Evolutionary conservation across 2,329 filamentous ascomycete species (phyloP).

Genomic region (Fusarium xyrophilum): DNA sequence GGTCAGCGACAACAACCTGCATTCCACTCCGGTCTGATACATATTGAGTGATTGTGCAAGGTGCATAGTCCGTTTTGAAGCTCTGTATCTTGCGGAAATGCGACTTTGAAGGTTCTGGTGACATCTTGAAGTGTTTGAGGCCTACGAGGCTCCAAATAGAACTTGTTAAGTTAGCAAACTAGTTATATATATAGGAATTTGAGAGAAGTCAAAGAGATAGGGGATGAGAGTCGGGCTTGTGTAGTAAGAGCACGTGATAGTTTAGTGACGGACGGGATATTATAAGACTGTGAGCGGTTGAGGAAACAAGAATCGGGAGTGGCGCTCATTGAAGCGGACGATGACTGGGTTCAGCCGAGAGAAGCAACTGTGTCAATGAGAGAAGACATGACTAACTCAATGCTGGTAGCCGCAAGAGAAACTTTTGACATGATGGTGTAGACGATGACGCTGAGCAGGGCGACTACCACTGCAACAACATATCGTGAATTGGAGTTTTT

Average conservation of each 20-base stretch:
- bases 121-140: conserved; percentile 54
- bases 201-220: neutral
- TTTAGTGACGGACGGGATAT: neutral
- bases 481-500: conserved; percentile 8
- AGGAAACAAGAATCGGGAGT: neutral
- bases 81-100: conserved; percentile 85
- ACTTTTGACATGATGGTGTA: conserved; percentile 10
- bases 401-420: neutral
- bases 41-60: conserved; percentile 90
- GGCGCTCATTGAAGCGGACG: neutral
- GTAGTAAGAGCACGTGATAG: neutral
- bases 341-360: neutral
- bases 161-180: conserved; percentile 25
- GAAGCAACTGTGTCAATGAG: neutral
- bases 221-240: neutral
- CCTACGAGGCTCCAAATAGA: conserved; percentile 32
- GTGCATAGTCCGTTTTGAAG: conserved; percentile 90
- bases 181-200: neutral
- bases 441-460: conserved; percentile 31
- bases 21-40: conserved; percentile 93
- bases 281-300: neutral
- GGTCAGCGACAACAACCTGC: conserved; percentile 90
- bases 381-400: conserved; percentile 23
- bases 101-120: conserved; percentile 55
- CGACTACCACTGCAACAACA: conserved; percentile 33